phyloP scores from a whole-genome alignment of 257 asterid genomes.

The Eucommia ulmoides region DNA sequence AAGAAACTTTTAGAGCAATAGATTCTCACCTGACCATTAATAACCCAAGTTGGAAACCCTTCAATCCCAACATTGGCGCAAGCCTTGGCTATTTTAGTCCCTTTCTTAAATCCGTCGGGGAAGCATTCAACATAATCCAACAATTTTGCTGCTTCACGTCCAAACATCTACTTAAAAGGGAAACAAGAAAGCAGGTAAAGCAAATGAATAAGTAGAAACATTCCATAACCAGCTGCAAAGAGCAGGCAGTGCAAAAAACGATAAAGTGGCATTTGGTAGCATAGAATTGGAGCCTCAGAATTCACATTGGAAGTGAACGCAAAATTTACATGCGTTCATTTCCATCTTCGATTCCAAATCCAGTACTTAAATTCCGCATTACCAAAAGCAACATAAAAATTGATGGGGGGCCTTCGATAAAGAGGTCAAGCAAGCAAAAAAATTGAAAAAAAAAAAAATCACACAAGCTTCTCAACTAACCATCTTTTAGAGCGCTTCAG shows the following conservation, averaged over 20 bases:
- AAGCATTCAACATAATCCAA: conserved; percentile 83
- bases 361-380: not conserved
- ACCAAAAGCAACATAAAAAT: no score
- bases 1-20: conserved; percentile 6
- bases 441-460: not conserved
- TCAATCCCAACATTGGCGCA: conserved; percentile 46
- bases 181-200: no score
- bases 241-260: not conserved
- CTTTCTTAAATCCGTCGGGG: conserved; percentile 60
- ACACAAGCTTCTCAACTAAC: not conserved
- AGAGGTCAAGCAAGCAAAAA: not conserved
- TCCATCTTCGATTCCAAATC: no score
- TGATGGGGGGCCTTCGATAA: not conserved
- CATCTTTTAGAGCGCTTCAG: not conserved
- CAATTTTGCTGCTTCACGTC: conserved; percentile 64
- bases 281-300: not conserved
- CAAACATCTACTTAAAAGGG: conserved; percentile 55
- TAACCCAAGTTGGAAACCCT: conserved; percentile 77
- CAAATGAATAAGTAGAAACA: no score
- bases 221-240: not conserved
- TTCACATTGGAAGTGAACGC: not conserved
- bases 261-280: not conserved
- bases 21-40: conserved; percentile 68
- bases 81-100: conserved; percentile 53
- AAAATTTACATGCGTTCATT: no score